phyloP scores from a whole-genome alignment of 129 eudicot species.

The carrot (Daucus carota) region DNA sequence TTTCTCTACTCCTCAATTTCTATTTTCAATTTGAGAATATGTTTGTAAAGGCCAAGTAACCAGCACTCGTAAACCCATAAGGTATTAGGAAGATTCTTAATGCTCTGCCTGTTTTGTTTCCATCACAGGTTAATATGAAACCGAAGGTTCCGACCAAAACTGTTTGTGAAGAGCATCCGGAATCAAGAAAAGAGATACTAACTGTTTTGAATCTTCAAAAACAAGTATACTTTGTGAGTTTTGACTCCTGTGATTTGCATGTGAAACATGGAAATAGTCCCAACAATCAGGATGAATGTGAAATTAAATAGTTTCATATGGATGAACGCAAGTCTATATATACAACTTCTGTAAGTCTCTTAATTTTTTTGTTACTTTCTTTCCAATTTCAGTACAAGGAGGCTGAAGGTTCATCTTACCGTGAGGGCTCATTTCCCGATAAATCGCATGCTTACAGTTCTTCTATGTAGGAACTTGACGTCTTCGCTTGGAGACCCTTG shows the following conservation, averaged over 20 bases:
- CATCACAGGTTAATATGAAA: conserved; percentile 73
- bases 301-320: not conserved
- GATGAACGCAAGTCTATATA: not conserved
- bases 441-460: no score
- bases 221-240: conserved; percentile 33
- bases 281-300: not conserved
- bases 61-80: not conserved
- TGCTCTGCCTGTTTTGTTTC: conserved; percentile 11
- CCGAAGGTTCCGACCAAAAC: conserved; percentile 96
- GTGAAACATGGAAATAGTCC: not conserved
- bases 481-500: no score
- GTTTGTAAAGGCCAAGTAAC: not conserved
- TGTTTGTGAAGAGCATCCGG: conserved; percentile 96
- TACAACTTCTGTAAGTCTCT: not conserved
- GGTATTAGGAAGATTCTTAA: not conserved
- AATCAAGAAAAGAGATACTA: conserved; percentile 80
- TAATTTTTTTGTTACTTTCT: not conserved
- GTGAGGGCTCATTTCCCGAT: conserved; percentile 79
- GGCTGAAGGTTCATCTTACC: conserved; percentile 82
- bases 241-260: not conserved
- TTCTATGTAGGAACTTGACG: no score
- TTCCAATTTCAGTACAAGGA: conserved; percentile 78
- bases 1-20: conserved; percentile 11
- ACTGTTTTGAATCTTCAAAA: conserved; percentile 85
- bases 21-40: not conserved